phyloP scores from a whole-genome alignment of 176 grass and related monocot genomes.

The Carex myosuroides region DNA sequence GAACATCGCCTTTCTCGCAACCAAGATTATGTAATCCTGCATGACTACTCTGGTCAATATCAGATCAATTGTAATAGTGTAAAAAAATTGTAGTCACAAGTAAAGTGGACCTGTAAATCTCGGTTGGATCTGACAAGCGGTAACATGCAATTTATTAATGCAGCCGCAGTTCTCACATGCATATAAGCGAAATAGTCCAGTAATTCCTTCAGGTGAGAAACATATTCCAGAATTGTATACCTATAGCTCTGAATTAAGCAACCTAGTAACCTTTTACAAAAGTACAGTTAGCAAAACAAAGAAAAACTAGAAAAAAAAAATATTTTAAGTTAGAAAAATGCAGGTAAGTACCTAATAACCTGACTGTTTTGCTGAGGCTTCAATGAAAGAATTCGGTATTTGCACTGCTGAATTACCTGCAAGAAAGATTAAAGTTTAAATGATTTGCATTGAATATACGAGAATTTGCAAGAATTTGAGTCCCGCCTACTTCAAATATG shows the following conservation, averaged over 20 bases:
- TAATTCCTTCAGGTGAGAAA: slow-evolving; percentile 76
- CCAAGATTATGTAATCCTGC: slow-evolving; percentile 87
- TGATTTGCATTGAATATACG: background rate
- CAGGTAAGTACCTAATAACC: slow-evolving; percentile 43
- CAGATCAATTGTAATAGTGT: background rate
- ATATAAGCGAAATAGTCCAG: slow-evolving; percentile 78
- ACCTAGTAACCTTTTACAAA: slow-evolving; percentile 45
- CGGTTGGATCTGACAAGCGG: slow-evolving; percentile 59
- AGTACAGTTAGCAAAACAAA: background rate
- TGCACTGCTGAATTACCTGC: slow-evolving; percentile 71
- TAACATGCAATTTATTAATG: slow-evolving; percentile 60
- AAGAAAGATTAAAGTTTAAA: background rate
- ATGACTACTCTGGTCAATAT: slow-evolving; percentile 23
- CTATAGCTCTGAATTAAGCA: slow-evolving; percentile 48
- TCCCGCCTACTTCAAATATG: background rate
- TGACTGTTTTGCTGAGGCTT: slow-evolving; percentile 57
- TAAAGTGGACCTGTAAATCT: slow-evolving; percentile 56
- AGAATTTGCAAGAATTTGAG: slow-evolving; percentile 3
- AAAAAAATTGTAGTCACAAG: background rate
- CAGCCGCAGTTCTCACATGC: slow-evolving; percentile 59
- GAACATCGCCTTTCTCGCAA: slow-evolving; percentile 91
- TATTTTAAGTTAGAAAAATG: background rate
- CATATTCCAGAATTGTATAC: slow-evolving; percentile 54
- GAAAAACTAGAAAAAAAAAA: background rate
- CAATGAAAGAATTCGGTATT: slow-evolving; percentile 64